Base-by-base conservation (phyloP, 2,329 filamentous ascomycete species). In the Cladosporium austrohemisphaericum region DNA sequence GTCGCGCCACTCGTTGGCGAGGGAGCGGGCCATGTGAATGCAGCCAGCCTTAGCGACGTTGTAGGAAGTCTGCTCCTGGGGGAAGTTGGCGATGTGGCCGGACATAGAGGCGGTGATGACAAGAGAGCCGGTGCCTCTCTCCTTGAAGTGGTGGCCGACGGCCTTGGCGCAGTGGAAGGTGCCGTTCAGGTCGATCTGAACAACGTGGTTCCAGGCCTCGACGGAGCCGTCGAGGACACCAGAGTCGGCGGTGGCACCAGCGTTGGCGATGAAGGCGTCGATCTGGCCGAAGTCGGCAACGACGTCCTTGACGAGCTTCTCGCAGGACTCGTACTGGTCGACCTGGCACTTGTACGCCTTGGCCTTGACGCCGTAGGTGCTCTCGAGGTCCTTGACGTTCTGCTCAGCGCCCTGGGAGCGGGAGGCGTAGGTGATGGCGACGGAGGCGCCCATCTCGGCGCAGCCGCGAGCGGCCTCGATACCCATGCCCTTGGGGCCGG, bases 161-260 rank as follows among this genome's bases (percentile, higher is more conserved):
- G 88, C 88, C 73, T 92, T 88, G 20, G 89, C 88, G 55, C 88
- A 94, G 78, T 91, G 81, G 71, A 89, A 88, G 22, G 79, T 83
- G 10, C 90, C 91, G n/a, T 83, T 93, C 59, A 95, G 77, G 69
- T 96, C 94, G 62, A 92, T 84, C 60, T 86, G 80, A 68, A 95
- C 77, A 75, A 95, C 88, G 68, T 83, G 79, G 65, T 90, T 82
- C 65, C 82, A 81, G 64, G 88, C 86, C 63, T 84, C 76, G 18
- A 86, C 81, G 19, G 80, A 78, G 64, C 81, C 81, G 55, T 88
- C 85, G 41, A 88, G 73, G 62, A 88, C 76, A 51, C 84, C 85
- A 49, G 71, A 73, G 70, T 84, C 77, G 57, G 85, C 84, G 5
- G 85, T 87, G 53, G 81, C 79, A 50, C 85, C 85, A 16, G 85